Conservation (phyloP, 2,329 filamentous ascomycete species). For the Sporothrix mexicana region DNA sequence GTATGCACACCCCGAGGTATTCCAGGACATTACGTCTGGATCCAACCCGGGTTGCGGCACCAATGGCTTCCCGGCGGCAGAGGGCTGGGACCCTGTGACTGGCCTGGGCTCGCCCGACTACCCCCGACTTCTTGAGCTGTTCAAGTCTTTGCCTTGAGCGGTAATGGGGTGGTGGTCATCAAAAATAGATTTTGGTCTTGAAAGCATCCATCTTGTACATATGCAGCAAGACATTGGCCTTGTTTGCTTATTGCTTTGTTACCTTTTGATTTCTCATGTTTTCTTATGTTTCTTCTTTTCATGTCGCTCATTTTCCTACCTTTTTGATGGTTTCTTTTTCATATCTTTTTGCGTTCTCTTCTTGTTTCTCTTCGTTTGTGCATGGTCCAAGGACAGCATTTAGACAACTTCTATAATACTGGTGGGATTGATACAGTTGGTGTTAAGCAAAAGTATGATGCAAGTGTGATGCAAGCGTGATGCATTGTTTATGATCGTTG, state of each 20-base stretch:
- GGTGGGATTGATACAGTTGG: neutral
- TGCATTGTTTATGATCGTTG: too few species aligned
- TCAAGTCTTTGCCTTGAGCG: constrained; percentile 35
- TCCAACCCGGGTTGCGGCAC: constrained; percentile 45
- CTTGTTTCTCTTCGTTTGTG: neutral
- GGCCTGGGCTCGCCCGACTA: constrained; percentile 39
- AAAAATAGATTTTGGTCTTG: neutral
- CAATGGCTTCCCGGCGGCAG: constrained; percentile 41
- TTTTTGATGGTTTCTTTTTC: neutral
- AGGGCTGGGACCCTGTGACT: constrained; percentile 42
- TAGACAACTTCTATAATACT: constrained; percentile 13
- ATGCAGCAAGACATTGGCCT: neutral
- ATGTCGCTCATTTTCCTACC: neutral
- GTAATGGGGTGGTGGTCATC: neutral
- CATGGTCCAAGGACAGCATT: constrained; percentile 9
- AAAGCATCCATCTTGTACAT: constrained; percentile 19
- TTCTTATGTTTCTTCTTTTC: constrained; percentile 9
- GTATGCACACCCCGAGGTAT: constrained; percentile 43
- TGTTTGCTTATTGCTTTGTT: neutral
- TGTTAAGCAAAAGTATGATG: neutral
- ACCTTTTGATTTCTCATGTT: neutral
- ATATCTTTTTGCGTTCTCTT: neutral
- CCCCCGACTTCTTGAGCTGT: constrained; percentile 38
- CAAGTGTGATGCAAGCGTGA: too few species aligned
- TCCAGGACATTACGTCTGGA: constrained; percentile 43